Conservation (phyloP, 2,329 filamentous ascomycete genomes). For the Colletotrichum magnum region DNA sequence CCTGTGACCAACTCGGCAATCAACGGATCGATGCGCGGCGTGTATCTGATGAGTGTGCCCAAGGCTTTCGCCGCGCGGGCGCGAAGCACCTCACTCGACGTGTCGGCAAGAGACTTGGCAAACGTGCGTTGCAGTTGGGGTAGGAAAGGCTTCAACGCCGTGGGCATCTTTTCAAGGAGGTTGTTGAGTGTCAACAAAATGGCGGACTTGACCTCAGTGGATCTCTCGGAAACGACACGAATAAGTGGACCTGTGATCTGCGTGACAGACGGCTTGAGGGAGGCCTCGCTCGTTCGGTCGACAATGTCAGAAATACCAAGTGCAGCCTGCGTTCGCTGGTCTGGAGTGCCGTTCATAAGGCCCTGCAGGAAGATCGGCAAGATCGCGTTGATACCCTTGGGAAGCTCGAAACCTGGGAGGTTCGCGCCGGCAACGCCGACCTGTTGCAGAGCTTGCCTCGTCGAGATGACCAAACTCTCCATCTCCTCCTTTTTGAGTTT, state of each 20-base stretch:
- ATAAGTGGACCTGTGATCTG: conserved; percentile 98
- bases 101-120: conserved; percentile 94
- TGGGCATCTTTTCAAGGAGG: conserved; percentile 94
- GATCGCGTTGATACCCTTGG: conserved; percentile 97
- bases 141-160: conserved; percentile 95
- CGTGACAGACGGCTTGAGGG: conserved; percentile 94
- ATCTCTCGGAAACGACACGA: conserved; percentile 96
- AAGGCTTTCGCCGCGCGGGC: conserved; percentile 92
- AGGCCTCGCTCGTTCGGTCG: conserved; percentile 88
- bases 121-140: conserved; percentile 97
- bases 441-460: conserved; percentile 86
- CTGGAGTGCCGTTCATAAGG: conserved; percentile 94
- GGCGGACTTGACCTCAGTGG: conserved; percentile 94
- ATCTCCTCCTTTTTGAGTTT: conserved; percentile 96
- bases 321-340: conserved; percentile 92
- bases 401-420: conserved; percentile 89
- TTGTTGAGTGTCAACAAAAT: conserved; percentile 96
- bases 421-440: conserved; percentile 90
- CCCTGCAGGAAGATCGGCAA: conserved; percentile 98
- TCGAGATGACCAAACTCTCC: conserved; percentile 91
- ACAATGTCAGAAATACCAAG: conserved; percentile 96
- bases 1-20: conserved; percentile 95
- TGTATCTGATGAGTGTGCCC: conserved; percentile 95
- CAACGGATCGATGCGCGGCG: conserved; percentile 93
- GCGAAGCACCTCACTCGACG: conserved; percentile 89